These are phyloP conservation scores for Phytopythium sindhum DNA, from an alignment of 352 stramenopile species.

Conservation along the genomic window DNA sequence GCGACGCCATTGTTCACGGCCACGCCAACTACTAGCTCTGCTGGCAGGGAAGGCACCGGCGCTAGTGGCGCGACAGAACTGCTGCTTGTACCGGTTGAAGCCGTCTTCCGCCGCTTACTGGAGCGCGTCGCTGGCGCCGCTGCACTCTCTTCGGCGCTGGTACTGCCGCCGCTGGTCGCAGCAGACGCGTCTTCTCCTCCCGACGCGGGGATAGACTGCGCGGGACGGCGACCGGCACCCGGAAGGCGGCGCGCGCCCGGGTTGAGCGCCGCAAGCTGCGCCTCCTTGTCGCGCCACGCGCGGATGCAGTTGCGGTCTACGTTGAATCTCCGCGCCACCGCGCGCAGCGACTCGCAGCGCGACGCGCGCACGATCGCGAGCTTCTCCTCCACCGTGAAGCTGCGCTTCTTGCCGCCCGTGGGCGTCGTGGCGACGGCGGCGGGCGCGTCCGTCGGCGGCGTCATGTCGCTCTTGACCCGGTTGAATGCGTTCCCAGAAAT, in stretches of 20 bases:
- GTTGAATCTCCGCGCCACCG: conserved; percentile 57
- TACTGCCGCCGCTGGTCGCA: neutral
- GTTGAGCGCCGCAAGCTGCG: conserved; percentile 47
- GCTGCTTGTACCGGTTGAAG: neutral
- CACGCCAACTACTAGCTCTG: neutral
- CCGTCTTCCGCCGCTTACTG: conserved; percentile 15
- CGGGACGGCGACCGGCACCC: conserved; percentile 41
- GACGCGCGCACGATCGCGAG: conserved; percentile 54
- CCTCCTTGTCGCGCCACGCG: conserved; percentile 61
- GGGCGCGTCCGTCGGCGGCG: neutral
- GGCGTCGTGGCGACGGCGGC: neutral
- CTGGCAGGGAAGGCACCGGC: neutral
- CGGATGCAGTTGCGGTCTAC: conserved; percentile 75
- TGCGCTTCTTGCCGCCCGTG: conserved; percentile 57
- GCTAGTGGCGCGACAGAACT: neutral
- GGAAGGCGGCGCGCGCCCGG: conserved; percentile 56
- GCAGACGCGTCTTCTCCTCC: neutral
- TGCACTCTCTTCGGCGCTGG: neutral
- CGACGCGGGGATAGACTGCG: neutral
- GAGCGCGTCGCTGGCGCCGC: neutral
- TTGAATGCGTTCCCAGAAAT: neutral
- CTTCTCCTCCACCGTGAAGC: conserved; percentile 75
- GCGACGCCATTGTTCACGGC: neutral
- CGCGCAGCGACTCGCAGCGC: conserved; percentile 49
- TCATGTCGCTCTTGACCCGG: neutral